A percentile compares a stretch with the other conserved stretches of the same genome.
Conservation (phyloP, 768 basidiomycete genomes). For the Suillus weaverae region DNA sequence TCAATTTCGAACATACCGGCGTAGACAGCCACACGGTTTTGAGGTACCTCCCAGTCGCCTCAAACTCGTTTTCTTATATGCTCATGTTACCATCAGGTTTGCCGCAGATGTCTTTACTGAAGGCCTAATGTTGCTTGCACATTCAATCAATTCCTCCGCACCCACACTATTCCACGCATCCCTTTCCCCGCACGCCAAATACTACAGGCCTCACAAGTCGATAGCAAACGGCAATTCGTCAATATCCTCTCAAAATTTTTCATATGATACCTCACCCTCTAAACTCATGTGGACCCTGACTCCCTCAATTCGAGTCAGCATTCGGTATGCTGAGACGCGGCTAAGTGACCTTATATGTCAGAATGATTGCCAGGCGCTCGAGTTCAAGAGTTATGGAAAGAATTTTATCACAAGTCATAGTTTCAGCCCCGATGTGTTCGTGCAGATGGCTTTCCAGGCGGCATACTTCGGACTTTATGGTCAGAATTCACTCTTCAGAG, state of each 20-base stretch:
- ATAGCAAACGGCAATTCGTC: conserved; percentile 22
- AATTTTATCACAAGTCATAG: conserved; percentile 94
- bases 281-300: conserved; percentile 95
- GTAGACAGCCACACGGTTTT: conserved; percentile 97
- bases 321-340: conserved; percentile 92
- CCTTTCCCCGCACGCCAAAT: conserved; percentile 78
- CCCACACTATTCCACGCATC: conserved; percentile 92
- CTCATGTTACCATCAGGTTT: conserved; percentile 44
- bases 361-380: conserved; percentile 93
- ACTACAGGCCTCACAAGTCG: conserved; percentile 57
- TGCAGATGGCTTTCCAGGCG: conserved; percentile 99
- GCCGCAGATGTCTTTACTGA: conserved; percentile 95
- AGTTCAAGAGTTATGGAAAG: conserved; percentile 93
- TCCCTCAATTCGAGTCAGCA: conserved; percentile 79
- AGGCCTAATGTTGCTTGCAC: conserved; percentile 96
- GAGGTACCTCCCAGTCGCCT: conserved; percentile 41
- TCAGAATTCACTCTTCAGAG: conserved; percentile 24
- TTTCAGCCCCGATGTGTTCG: conserved; percentile 96
- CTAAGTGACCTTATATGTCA: conserved; percentile 96
- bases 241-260: neutral
- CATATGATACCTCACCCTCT: conserved; percentile 79
- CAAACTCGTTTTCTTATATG: neutral
- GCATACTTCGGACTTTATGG: conserved; percentile 93
- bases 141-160: conserved; percentile 92
- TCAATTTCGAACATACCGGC: conserved; percentile 98